phyloP scores from a whole-genome alignment of 352 stramenopile genomes.

The Globisporangium radiosum region DNA sequence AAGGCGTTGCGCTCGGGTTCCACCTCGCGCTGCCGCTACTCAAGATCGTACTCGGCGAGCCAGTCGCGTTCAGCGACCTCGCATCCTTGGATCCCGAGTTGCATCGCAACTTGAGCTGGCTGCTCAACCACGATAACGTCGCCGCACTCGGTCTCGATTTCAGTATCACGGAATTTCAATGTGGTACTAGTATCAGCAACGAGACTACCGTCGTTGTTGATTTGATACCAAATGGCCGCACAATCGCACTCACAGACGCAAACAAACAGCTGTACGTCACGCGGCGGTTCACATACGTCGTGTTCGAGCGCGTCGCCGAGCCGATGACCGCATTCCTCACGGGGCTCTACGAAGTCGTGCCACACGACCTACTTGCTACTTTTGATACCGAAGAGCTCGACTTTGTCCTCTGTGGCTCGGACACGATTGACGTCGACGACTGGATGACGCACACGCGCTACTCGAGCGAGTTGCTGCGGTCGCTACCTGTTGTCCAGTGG shows the following conservation, averaged over 20 bases:
- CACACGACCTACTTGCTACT: constrained; percentile 83
- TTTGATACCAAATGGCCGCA: constrained; percentile 29
- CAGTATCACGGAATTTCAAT: constrained; percentile 48
- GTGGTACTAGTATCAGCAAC: constrained; percentile 53
- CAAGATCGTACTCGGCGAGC: constrained; percentile 91
- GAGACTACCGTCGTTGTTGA: constrained; percentile 32
- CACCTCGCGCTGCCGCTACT: constrained; percentile 90
- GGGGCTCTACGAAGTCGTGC: constrained; percentile 92
- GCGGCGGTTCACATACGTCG: constrained; percentile 79
- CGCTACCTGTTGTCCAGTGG: constrained; percentile 22
- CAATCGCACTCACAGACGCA: constrained; percentile 81
- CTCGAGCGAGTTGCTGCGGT: constrained; percentile 22
- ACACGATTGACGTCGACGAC: constrained; percentile 92
- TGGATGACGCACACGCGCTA: constrained; percentile 72
- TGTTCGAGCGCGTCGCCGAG: constrained; percentile 80
- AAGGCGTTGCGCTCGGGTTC: constrained; percentile 83
- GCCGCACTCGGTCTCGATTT: constrained; percentile 18
- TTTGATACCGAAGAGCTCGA: constrained; percentile 96
- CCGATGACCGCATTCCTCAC: constrained; percentile 78
- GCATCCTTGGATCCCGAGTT: constrained; percentile 31
- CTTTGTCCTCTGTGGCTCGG: constrained; percentile 90
- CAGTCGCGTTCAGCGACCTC: constrained; percentile 86
- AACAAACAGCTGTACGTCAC: constrained; percentile 91
- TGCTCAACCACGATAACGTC: constrained; percentile 10
- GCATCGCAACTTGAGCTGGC: constrained; percentile 19